Evolutionary conservation across 352 stramenopile species (phyloP).

Genomic region (Phytophthora tubulina): DNA sequence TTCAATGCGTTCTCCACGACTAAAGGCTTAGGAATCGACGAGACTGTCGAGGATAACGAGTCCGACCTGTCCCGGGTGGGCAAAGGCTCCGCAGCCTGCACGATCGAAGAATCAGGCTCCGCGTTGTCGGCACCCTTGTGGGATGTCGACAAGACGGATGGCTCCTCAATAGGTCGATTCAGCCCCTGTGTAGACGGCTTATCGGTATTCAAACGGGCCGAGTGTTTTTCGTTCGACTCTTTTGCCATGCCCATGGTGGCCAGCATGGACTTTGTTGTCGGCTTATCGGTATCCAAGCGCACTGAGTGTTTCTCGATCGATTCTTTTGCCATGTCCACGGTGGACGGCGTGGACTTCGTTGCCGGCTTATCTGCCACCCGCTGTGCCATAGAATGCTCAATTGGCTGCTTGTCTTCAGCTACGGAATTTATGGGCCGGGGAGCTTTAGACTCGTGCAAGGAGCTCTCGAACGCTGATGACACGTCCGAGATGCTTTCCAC

Average conservation of each 20-base stretch:
- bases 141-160: constrained; percentile 1
- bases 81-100: not conserved
- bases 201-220: not conserved
- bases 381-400: constrained; percentile 14
- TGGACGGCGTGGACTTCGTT: constrained; percentile 20
- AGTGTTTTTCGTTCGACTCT: not conserved
- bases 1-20: constrained; percentile 35
- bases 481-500: constrained; percentile 27
- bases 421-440: constrained; percentile 23
- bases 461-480: constrained; percentile 19
- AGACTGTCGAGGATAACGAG: constrained; percentile 66
- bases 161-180: not conserved
- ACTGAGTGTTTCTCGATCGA: not conserved
- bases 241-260: not conserved
- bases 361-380: constrained; percentile 17
- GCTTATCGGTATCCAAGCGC: constrained; percentile 5
- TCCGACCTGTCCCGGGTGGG: constrained; percentile 34
- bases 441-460: constrained; percentile 9
- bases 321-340: constrained; percentile 4
- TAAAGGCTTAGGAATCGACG: constrained; percentile 58
- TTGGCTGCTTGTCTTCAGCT: constrained; percentile 25
- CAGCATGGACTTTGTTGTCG: constrained; percentile 23
- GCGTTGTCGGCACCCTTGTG: not conserved
- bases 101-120: not conserved
- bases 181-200: not conserved